Conservation (phyloP, 352 stramenopile genomes). For the Paralagenidium karlingii region DNA sequence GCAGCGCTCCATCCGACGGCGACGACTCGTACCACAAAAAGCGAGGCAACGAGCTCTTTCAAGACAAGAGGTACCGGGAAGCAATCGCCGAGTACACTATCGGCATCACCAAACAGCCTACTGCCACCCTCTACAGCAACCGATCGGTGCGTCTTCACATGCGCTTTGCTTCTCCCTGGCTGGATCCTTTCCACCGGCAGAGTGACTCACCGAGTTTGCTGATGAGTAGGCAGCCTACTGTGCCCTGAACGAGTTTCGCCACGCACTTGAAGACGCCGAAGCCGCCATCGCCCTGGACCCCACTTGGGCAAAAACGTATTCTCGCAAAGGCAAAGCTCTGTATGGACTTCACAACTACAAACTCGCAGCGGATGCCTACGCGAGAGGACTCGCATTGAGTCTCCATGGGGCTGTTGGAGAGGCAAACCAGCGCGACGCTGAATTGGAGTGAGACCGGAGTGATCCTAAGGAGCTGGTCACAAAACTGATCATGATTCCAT, state of each 20-base stretch:
- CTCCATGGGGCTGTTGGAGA: constrained; percentile 52
- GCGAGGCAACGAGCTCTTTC: constrained; percentile 53
- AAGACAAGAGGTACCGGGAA: constrained; percentile 30
- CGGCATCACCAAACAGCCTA: constrained; percentile 32
- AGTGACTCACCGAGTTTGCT: too few relatives aligned
- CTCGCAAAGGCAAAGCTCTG: constrained; percentile 65
- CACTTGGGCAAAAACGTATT: constrained; percentile 55
- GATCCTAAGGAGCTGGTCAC: too few relatives aligned
- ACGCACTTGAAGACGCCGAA: constrained; percentile 40
- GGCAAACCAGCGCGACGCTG: constrained; percentile 49
- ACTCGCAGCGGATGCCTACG: constrained; percentile 60
- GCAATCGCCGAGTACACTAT: constrained; percentile 49
- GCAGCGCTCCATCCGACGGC: constrained; percentile 40
- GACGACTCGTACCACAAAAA: constrained; percentile 61
- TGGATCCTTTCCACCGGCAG: too few relatives aligned
- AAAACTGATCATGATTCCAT: too few relatives aligned
- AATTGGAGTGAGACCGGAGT: constrained; percentile 49
- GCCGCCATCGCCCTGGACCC: constrained; percentile 45
- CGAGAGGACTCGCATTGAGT: constrained; percentile 50
- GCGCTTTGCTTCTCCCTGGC: too few relatives aligned
- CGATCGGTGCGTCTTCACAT: constrained; percentile 25
- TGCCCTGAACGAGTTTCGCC: constrained; percentile 31
- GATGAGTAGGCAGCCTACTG: constrained; percentile 54
- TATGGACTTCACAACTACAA: constrained; percentile 54
- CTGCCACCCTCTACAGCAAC: constrained; percentile 67